A percentile compares a stretch with the other conserved stretches of the same genome.
Evolutionary conservation across 129 eudicot species (phyloP).

Genomic region (Flaveria brownii): DNA sequence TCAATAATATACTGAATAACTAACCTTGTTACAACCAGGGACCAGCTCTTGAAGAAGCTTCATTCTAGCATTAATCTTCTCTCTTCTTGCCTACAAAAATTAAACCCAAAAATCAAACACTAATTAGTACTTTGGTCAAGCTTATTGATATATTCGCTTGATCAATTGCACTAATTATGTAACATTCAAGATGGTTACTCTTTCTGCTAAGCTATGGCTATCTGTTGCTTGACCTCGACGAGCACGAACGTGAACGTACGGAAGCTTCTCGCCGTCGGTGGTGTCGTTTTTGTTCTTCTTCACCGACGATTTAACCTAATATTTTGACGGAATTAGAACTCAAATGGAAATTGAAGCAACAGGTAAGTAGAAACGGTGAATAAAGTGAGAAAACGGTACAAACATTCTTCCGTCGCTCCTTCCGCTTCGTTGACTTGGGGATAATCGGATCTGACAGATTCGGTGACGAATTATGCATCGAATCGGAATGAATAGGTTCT

Average conservation of each 20-base stretch:
- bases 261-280: slow-evolving; percentile 67
- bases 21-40: slow-evolving; percentile 97
- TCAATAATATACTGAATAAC: slow-evolving; percentile 10
- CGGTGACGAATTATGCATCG: slow-evolving; percentile 54
- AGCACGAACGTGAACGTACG: slow-evolving; percentile 94
- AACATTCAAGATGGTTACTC: slow-evolving; percentile 48
- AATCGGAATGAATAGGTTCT: slow-evolving; percentile 60
- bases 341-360: slow-evolving; percentile 21
- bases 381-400: background rate
- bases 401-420: slow-evolving; percentile 84
- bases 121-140: background rate
- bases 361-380: slow-evolving; percentile 1
- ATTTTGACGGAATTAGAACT: background rate
- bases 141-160: slow-evolving; percentile 16
- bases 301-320: slow-evolving; percentile 55
- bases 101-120: background rate
- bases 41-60: slow-evolving; percentile 95
- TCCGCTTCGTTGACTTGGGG: slow-evolving; percentile 61
- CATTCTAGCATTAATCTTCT: slow-evolving; percentile 96
- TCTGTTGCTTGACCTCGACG: slow-evolving; percentile 98
- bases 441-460: slow-evolving; percentile 43
- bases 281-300: slow-evolving; percentile 67
- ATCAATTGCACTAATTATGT: slow-evolving; percentile 9
- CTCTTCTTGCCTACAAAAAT: slow-evolving; percentile 81
- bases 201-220: slow-evolving; percentile 97